Conservation (phyloP, 2,329 filamentous ascomycete genomes). For the Curvularia lunata region DNA sequence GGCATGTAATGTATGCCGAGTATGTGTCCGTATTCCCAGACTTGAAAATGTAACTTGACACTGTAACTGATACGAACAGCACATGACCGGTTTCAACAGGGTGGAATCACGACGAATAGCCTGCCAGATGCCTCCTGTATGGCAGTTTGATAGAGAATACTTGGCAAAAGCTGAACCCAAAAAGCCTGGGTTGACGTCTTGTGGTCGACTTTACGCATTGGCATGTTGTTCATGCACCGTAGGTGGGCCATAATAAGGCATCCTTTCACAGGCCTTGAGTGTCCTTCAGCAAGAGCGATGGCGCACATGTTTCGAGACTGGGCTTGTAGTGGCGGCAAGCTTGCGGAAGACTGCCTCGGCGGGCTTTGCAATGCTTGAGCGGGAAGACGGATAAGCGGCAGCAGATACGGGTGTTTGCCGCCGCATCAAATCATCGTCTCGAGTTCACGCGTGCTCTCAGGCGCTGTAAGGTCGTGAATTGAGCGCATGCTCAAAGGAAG, state of each 20-base stretch:
- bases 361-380: constrained; percentile 11
- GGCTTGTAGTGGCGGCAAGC: constrained; percentile 9
- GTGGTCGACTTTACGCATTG: not conserved
- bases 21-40: not conserved
- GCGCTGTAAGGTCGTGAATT: constrained; percentile 1
- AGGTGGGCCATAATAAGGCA: not conserved
- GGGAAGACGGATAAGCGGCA: constrained; percentile 4
- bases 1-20: not conserved
- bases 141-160: not conserved
- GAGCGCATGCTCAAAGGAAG: not conserved
- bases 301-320: not conserved
- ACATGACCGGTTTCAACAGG: not conserved
- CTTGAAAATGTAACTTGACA: not conserved
- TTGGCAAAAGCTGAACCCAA: not conserved
- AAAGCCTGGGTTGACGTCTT: not conserved
- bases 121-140: not conserved
- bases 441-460: not conserved
- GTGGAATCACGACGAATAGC: not conserved
- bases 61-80: not conserved
- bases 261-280: not conserved
- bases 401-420: not conserved
- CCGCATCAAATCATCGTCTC: not conserved
- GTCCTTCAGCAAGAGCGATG: not conserved
- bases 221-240: too few relatives aligned
- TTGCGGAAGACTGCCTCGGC: constrained; percentile 5